These are phyloP conservation scores for Lasiodiplodia sp. DNA, from an alignment of 2,329 filamentous ascomycete species.

Conservation along the genomic window DNA sequence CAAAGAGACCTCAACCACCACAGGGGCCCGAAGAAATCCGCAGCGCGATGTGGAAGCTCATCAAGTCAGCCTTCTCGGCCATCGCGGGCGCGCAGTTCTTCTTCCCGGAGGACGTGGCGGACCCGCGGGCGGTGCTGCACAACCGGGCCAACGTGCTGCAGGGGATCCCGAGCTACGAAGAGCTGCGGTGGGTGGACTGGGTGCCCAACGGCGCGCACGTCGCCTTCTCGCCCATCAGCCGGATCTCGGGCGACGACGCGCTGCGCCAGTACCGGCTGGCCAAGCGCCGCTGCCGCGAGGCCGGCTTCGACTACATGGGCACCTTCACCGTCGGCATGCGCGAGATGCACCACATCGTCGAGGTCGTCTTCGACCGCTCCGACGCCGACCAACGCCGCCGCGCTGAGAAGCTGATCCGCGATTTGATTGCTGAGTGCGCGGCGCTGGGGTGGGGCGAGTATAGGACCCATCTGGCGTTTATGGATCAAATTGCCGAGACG, in stretches of 20 bases:
- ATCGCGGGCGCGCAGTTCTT: slow-evolving; percentile 44
- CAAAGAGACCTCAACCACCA: neutral
- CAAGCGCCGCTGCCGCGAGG: slow-evolving; percentile 35
- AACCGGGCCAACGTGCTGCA: slow-evolving; percentile 34
- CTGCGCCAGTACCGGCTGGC: slow-evolving; percentile 45
- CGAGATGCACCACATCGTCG: slow-evolving; percentile 53
- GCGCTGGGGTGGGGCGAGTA: slow-evolving; percentile 54
- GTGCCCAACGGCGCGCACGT: slow-evolving; percentile 55
- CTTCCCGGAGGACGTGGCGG: slow-evolving; percentile 45
- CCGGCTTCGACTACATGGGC: slow-evolving; percentile 38
- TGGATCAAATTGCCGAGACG: slow-evolving; percentile 57
- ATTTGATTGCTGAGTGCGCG: slow-evolving; percentile 49
- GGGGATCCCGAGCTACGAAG: slow-evolving; percentile 43
- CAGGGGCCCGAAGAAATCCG: slow-evolving; percentile 36
- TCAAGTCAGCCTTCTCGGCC: slow-evolving; percentile 46
- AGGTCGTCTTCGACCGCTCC: slow-evolving; percentile 43
- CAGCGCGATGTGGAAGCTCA: slow-evolving; percentile 41
- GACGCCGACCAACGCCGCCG: slow-evolving; percentile 36
- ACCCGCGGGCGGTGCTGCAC: slow-evolving; percentile 42
- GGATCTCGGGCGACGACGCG: slow-evolving; percentile 53
- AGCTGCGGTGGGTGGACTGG: slow-evolving; percentile 50
- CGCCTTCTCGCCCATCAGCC: slow-evolving; percentile 55
- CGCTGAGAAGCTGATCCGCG: slow-evolving; percentile 40
- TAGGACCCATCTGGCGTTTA: slow-evolving; percentile 55
- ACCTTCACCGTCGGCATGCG: slow-evolving; percentile 42